Evolutionary conservation across 768 basidiomycete species (phyloP), one percentile per base, ranked within the genome.

Genomic region (Tricholoma matsutake): DNA sequence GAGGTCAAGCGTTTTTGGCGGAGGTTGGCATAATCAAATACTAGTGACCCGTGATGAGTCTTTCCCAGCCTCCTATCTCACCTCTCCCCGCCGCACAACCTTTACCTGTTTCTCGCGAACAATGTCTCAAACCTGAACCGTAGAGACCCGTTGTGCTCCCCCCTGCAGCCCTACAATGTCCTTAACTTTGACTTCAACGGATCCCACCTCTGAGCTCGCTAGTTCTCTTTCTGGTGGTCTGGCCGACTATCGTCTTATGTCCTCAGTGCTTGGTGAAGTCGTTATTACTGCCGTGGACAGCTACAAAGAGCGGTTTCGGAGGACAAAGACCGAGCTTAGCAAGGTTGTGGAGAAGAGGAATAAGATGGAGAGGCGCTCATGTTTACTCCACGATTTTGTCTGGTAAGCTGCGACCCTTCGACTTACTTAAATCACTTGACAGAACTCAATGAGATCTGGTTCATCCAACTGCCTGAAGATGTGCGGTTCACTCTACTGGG

Each of bases 21-120:
- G 66, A 1, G 84, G 81, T 73, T 89, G 80, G 67, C 86, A 81
- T 25, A 82, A 79, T 55, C 78, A 91, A 81, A 65, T 91, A n/a
- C n/a, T n/a, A n/a, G n/a, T n/a, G n/a, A n/a, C n/a, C n/a, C n/a
- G n/a, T n/a, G n/a, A n/a, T n/a, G n/a, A n/a, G n/a, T n/a, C n/a
- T n/a, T n/a, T n/a, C n/a, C n/a, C n/a, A n/a, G n/a, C n/a, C n/a
- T n/a, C n/a, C n/a, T n/a, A n/a, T n/a, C n/a, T 35, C 11, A 10
- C 34, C 34, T 35, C 34, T 35, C 34, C 34, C 34, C 9, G 34
- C 34, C 34, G 34, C 39, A 41, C 39, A n/a, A 10, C 11, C 7
- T 37, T 37, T 10, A 10, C 35, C 35, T 37, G 35, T 3, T 14
- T 37, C 35, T 10, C 43, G 20, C 20, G 20, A 45, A 45, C 43